Evolutionary conservation across 495 filamentous ascomycete genomes (phyloP), one percentile per base, ranked within the genome.

Genomic region (Trichodelitschia bisporula): DNA sequence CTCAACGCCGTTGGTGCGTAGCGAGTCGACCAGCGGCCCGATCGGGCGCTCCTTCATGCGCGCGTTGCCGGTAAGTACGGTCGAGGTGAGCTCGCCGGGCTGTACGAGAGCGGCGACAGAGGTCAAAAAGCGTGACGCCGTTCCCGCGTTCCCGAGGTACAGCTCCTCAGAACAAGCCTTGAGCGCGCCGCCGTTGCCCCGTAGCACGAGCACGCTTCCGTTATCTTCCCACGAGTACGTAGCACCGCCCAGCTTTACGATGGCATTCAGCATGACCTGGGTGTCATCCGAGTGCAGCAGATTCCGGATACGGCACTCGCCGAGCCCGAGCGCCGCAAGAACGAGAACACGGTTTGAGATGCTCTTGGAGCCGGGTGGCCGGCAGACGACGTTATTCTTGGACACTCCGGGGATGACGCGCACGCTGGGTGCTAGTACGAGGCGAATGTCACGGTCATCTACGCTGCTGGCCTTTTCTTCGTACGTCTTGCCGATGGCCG

Each of bases 31-130:
- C n/a, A 99, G 62, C 33, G 84, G 68, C 15, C 77, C 79, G 40
- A 93, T 91, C 2, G 89, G 89, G 32, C 86, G 63, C 42, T 80
- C 70, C 55, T 93, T 93, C 86, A 99, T 99, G 29, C 89, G 69
- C 24, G 70, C 66, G 48, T 99, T 99, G 33, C 86, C 86, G 2
- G 86, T 99, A 23, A 99, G 56, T 31, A 91, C 56, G 11, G 78
- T 86, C 2, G 62, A 69, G 16, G 63, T 55, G 10, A 67, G 61
- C 3, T 47, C 43, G 2, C 46, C 56, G 1, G 72, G 61, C 12
- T 65, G 59, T 33, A 82, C 84, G 16, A 99, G 66, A 19, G 82
- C 72, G 5, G 80, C 78, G 20, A 93, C 82, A 1, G 77, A 83
- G 4, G 86, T 93, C 29, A 99, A 58, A 58, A 99, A 99, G 42